Percentiles rank a stretch among this genome's conserved stretches.
phyloP scores from a whole-genome alignment of 2,329 filamentous ascomycete genomes.

The Exophiala phaeomuriformis region DNA sequence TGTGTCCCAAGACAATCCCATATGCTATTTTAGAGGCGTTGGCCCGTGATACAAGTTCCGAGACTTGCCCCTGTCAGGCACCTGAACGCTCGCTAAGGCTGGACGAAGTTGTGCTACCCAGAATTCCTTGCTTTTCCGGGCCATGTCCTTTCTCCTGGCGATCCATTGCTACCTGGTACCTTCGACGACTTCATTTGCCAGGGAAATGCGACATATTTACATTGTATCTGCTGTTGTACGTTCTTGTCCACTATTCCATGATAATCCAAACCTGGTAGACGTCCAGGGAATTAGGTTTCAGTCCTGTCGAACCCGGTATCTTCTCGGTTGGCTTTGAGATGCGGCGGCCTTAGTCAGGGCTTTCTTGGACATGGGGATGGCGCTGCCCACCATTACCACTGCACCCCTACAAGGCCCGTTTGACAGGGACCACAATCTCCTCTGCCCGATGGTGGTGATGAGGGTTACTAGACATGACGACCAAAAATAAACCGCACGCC shows the following conservation, averaged over 20 bases:
- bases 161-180: too few species aligned
- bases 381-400: background rate
- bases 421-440: background rate
- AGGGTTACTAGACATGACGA: background rate
- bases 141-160: too few species aligned
- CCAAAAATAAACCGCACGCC: background rate
- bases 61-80: background rate
- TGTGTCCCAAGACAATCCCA: background rate
- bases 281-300: background rate
- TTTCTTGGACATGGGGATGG: background rate
- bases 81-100: background rate
- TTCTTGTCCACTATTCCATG: background rate
- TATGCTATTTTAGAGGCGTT: background rate
- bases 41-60: background rate
- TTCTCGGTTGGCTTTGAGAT: background rate
- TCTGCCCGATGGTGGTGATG: background rate
- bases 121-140: too few species aligned
- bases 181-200: too few species aligned
- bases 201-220: too few species aligned
- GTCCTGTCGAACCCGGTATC: background rate
- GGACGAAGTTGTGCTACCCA: background rate
- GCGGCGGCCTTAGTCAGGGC: background rate
- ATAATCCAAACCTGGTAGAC: background rate
- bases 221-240: background rate
- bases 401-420: background rate